Evolutionary conservation across 2,329 filamentous ascomycete species (phyloP), one percentile per base, ranked within the genome.

Genomic region (Trichophyton equinum): DNA sequence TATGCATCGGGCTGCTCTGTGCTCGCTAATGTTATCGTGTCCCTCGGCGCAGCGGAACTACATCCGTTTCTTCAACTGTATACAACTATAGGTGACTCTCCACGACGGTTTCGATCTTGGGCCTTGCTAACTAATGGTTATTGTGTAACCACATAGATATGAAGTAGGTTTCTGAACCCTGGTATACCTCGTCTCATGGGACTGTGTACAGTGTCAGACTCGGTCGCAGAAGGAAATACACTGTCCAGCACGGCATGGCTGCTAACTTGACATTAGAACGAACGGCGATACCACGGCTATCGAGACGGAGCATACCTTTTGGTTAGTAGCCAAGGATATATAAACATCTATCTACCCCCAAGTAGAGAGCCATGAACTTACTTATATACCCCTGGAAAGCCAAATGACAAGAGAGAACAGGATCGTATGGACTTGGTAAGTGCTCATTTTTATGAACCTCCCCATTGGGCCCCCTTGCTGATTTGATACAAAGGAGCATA

Each of bases 381-480:
- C 44, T 33, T 27, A 60, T 63, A 25, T 25, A 27, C 27, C 22
- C 27, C n/a, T 18, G 47, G 22, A 46, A 46, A 64, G 63, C 63
- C 63, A 30, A 65, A 65, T 58, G 63, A 65, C 38, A 62, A 62
- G 40, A 47, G 36, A 44, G 63, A 65, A 46, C 62, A 65, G 42
- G 60, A 65, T 11, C 63, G 63, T 11, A 58, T 65, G 60, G 62
- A 64, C 11, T 44, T 65, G 36, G 63, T 65, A 62, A 33, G 63
- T 51, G 55, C 5, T n/a, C 44, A 25, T n/a, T 25, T 33, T 15
- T 20, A 53, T 40, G n/a, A 9, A n/a, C 22, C 9, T 55, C 4
- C 25, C 15, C n/a, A 5, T 5, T n/a, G n/a, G 8, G 13, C 30
- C 9, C 11, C 15, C 13, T 55, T 33, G 20, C 20, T 55, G n/a